A percentile compares a stretch with the other conserved stretches of the same genome.
These are phyloP conservation scores for Rhodotorula sp. DNA, from an alignment of 1,284 basidiomycete genomes.

Conservation along the genomic window DNA sequence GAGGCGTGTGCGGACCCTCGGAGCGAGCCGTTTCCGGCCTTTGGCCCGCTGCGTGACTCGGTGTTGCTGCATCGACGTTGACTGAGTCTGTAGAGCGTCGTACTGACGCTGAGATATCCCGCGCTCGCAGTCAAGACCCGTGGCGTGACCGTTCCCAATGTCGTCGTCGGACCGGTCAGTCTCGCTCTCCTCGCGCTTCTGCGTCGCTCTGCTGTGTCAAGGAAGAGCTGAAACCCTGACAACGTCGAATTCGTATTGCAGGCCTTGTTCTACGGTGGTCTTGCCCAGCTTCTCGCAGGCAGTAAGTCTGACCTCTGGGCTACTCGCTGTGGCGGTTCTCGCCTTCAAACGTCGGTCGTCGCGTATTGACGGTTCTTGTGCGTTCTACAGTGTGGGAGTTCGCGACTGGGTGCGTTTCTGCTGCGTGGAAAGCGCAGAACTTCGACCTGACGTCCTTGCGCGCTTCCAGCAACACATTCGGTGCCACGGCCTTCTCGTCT, in stretches of 20 bases:
- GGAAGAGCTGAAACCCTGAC: background rate
- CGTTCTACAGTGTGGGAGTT: constrained; percentile 53
- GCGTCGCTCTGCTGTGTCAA: constrained; percentile 46
- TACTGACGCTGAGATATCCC: background rate
- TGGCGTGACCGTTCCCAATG: constrained; percentile 59
- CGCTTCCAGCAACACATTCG: constrained; percentile 64
- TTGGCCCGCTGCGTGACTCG: background rate
- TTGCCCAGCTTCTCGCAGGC: constrained; percentile 63
- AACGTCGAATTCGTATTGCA: background rate
- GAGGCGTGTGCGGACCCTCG: background rate
- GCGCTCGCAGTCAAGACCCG: constrained; percentile 46
- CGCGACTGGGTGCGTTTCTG: background rate
- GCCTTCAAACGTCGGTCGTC: background rate
- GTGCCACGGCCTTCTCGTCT: constrained; percentile 56
- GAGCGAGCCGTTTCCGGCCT: background rate
- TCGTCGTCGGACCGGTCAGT: constrained; percentile 72
- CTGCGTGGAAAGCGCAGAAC: background rate
- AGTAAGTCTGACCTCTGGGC: constrained; percentile 29
- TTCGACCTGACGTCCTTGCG: background rate
- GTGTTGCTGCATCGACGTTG: background rate
- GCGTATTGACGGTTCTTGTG: background rate
- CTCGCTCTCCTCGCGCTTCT: background rate
- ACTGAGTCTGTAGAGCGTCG: too few relatives aligned
- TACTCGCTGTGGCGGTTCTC: background rate
- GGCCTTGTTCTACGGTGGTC: constrained; percentile 57